Base-by-base conservation (phyloP, 2,329 filamentous ascomycete genomes). In the Scolecobasidium constrictum region DNA sequence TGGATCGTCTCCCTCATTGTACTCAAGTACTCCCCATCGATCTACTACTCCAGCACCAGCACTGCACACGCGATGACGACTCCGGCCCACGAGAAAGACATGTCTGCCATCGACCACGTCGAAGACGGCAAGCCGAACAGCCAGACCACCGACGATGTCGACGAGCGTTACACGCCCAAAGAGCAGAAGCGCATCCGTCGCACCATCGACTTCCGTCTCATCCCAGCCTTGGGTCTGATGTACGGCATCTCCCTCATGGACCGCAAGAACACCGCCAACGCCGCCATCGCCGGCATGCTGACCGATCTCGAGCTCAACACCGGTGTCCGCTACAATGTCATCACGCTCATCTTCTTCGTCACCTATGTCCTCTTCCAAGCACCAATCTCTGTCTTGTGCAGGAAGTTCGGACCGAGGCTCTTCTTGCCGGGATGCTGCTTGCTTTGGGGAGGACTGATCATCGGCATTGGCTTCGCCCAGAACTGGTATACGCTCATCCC, bases 301-400 rank as follows among this genome's bases (percentile, higher is more conserved):
- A 23, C 21, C 17, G 41, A 43, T 21, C 34, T 43, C 11, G 34
- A 17, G 3, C 15, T 38, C 18, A 20, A 23, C 13, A 34, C 38
- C 19, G 35, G 35, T 15, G 31, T 38, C 7, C 35, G 41, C 3
- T 43, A 65, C 53, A 70, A 75, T n/a, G 72, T 86, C 52, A 71
- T 81, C 44, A 81, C 81, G 9, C 54, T 66, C 3, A 60, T 67
- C 43, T 67, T 67, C 54, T 67, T 67, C 48, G 60, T 56, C 35
- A 62, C 63, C 16, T 66, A 66, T 45, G 56, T 64, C 20, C 44
- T 64, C 31, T 66, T 65, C 48, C 64, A 67, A 37, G 58, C 59
- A 1, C 61, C 63, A 0, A 57, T 61, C 19, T 65, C 61, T 2
- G 50, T 64, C 28, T 53, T 67, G 21, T 56, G 60, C 13, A 60